Base-by-base conservation (phyloP, 768 basidiomycete genomes). In the Amanita phalloides region DNA sequence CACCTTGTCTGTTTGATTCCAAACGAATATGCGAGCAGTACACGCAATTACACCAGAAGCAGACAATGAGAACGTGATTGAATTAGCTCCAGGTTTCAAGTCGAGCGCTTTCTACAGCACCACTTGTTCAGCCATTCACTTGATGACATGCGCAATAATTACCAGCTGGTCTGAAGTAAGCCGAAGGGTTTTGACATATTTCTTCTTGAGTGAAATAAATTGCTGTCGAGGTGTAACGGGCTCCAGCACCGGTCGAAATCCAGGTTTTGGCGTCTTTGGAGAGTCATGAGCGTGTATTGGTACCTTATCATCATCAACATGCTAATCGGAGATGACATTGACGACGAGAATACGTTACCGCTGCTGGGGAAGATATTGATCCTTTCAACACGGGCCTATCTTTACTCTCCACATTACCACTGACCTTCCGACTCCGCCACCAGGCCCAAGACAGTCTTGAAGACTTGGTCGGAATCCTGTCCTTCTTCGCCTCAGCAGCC, bases 1-100 rank as follows among this genome's bases (percentile, higher is more conserved):
- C 20, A 99, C 80, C 2, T 77, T 75, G 61, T 96, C 93, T 2
- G 82, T 83, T n/a, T 83, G 79, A 53, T 97, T 90, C 94, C 93
- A 98, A 21, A 98, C 75, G 58, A 99, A 99, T 55, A 99, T 89
- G 4, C 92, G 77, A 17, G 96, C 90, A 2, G 92, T 84, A 54
- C 93, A 95, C 3, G 86, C 90, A 1, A 88, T 78, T 1, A 75
- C 76, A 4, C 90, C 89, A 1, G 88, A 82, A 3, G 86, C 77
- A 10, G 90, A 89, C 37, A 97, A 78, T 0, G 93, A 94, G 64
- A 98, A 99, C 0, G 93, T 92, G 55, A 98, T 86, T 2, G 85
- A 76, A 60, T 99, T 99, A 1, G 91, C 74, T 3, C 96, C 95
- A 25, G 86, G 73, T 62, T 87, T 88, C 56, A 98, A 70, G 45